Evolutionary conservation across 2,329 filamentous ascomycete genomes (phyloP), one percentile per base, ranked within the genome.

Genomic region (Sphaerulina vaccinii): DNA sequence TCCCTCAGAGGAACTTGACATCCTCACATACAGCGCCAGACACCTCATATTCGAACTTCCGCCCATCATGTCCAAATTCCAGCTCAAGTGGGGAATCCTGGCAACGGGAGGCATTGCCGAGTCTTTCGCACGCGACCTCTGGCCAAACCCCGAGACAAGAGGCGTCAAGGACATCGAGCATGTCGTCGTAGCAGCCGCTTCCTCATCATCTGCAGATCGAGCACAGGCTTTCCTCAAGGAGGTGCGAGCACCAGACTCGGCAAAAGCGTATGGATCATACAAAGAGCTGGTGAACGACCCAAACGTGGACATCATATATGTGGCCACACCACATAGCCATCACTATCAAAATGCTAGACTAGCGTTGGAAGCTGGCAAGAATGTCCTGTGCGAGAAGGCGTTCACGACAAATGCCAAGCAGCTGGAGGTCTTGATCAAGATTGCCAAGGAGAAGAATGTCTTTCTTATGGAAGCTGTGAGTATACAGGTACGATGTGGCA

Each of bases 311-410:
- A 88, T 95, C 62, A 73, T 96, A 72, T 96, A 95, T 71, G 82
- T 96, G 50, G 90, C 89, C 19, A 95, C 90, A 3, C 90, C 90
- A 13, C 90, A 95, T 74, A 91, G 87, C 63, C 90, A 95, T 70
- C 90, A 96, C 75, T 95, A 91, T 75, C 89, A 95, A 70, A 92
- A 96, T 72, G 81, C 83, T 58, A 88, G 90, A 82, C 80, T 95
- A n/a, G 87, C 85, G 37, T 78, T 96, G 33, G 81, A 88, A 60
- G 87, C 87, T 6, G 87, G 88, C 64, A 96, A 95, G 78, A 80
- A 92, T 64, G 89, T 96, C 23, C 80, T 96, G 27, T 95, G 90
- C 70, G 90, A 96, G 72, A 96, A 96, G 77, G 83, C 90, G 0
- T 85, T 96, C 63, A 95, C 90, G 1, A 87, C 92, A 57, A 95